Base-by-base conservation (phyloP, 2,329 filamentous ascomycete genomes). In the Elsinoe batatas region DNA sequence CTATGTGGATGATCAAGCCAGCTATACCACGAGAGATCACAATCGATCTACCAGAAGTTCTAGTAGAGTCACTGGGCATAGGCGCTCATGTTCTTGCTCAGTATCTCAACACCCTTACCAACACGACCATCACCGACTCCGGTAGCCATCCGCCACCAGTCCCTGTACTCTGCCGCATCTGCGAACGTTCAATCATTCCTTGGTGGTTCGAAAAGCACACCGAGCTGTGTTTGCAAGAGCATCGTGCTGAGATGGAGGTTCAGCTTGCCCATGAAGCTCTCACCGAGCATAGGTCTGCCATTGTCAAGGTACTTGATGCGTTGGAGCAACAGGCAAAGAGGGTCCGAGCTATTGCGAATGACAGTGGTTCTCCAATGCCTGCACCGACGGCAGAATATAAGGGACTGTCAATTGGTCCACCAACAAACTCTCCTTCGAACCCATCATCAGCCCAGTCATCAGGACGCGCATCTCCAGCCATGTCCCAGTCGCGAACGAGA, bases 121-220 rank as follows among this genome's bases (percentile, higher is more conserved):
- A 98, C 67, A 82, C 84, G 38, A 88, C 87, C 50, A 77, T 84
- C 26, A 85, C 87, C 38, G 88, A 83, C 64, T 83, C 87, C 17
- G 80, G 81, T 50, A 82, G 85, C 64, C 84, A 91, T 67, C 84
- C 89, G 8, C 88, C 89, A 2, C 90, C 91, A 0, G 77, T 83
- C 10, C 88, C 90, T 0, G 86, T 97, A 3, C 80, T 98, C 13
- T 98, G 93, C 70, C 89, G 93, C 53, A 97, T 98, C 56, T 98
- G 93, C 69, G 93, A 98, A 68, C 88, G 93, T 54, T 89, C 96
- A 60, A 97, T 98, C 58, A 89, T 89, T 3, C 90, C 91, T 0
- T 98, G 93, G 93, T 98, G 93, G 94, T 98, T 98, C 64, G 93
- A 98, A 72, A 98, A 97, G 70, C 93, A 98, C 68, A 95, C 91